Evolutionary conservation across 306 rosid genomes (phyloP).

Genomic region (Cyamopsis tetragonoloba): DNA sequence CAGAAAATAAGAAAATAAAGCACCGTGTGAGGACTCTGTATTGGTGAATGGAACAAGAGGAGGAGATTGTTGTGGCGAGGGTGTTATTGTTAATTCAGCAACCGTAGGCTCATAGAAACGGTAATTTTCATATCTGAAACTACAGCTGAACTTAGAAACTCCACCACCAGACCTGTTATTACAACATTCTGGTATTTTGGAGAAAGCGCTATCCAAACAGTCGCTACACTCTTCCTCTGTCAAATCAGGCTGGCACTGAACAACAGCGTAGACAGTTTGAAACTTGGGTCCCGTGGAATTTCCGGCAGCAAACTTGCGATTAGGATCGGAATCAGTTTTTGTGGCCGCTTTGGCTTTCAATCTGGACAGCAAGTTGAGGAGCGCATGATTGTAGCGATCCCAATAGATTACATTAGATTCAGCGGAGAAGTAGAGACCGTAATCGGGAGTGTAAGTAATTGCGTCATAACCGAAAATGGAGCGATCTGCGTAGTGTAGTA

Average conservation of each 20-base stretch:
- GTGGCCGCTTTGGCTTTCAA: slow-evolving; percentile 1
- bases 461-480: background rate
- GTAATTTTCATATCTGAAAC: background rate
- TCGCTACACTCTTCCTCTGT: background rate
- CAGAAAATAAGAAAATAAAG: too few species aligned
- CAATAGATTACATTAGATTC: background rate
- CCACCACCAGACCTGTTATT: background rate
- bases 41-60: background rate
- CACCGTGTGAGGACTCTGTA: background rate
- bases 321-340: background rate
- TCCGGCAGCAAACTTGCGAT: slow-evolving; percentile 19
- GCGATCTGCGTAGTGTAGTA: slow-evolving; percentile 26
- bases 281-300: background rate
- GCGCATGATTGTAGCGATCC: slow-evolving; percentile 7
- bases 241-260: slow-evolving; percentile 43
- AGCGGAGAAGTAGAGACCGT: background rate
- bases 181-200: background rate
- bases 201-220: slow-evolving; percentile 10
- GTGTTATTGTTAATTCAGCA: background rate
- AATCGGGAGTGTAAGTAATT: too few species aligned
- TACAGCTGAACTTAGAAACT: slow-evolving; percentile 25
- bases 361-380: background rate
- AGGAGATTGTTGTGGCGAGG: background rate
- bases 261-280: slow-evolving; percentile 19
- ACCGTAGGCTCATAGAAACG: background rate